phyloP scores from a whole-genome alignment of 1,284 basidiomycete species.

The Mycena sp. region DNA sequence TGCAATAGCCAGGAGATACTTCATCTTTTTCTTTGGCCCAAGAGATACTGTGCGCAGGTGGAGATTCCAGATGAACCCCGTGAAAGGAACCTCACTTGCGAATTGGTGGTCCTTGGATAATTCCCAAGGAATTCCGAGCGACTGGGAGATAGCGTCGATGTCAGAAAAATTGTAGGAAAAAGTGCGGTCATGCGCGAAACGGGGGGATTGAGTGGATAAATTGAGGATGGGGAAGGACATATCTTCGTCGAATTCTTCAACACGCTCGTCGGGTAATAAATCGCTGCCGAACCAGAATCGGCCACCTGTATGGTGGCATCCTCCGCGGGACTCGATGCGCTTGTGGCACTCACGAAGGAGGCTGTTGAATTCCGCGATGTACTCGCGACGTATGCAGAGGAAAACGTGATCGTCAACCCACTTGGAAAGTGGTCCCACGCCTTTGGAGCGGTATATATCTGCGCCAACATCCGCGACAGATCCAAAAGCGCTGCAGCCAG shows the following conservation, averaged over 20 bases:
- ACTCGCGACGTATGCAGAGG: slow-evolving; percentile 21
- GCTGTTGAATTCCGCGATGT: not conserved
- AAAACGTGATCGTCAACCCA: slow-evolving; percentile 45
- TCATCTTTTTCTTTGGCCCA: not conserved
- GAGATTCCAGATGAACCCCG: not conserved
- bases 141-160: not conserved
- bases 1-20: slow-evolving; percentile 1
- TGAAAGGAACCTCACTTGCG: not conserved
- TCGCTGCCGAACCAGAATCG: slow-evolving; percentile 8
- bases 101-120: not conserved
- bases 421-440: slow-evolving; percentile 37
- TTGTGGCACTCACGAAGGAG: not conserved
- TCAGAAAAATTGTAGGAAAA: slow-evolving; percentile 9
- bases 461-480: slow-evolving; percentile 43
- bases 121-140: not conserved
- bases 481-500: too few relatives aligned
- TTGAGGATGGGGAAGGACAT: not conserved
- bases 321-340: not conserved
- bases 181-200: not conserved
- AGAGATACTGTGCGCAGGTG: not conserved
- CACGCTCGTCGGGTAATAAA: not conserved
- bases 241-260: too few relatives aligned
- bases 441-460: slow-evolving; percentile 25
- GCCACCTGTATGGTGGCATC: slow-evolving; percentile 3
- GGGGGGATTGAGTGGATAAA: slow-evolving; percentile 6